A percentile compares a stretch with the other conserved stretches of the same genome.
Evolutionary conservation across 73 alveolate genomes (phyloP).

Genomic region (Symbiodinium natans): DNA sequence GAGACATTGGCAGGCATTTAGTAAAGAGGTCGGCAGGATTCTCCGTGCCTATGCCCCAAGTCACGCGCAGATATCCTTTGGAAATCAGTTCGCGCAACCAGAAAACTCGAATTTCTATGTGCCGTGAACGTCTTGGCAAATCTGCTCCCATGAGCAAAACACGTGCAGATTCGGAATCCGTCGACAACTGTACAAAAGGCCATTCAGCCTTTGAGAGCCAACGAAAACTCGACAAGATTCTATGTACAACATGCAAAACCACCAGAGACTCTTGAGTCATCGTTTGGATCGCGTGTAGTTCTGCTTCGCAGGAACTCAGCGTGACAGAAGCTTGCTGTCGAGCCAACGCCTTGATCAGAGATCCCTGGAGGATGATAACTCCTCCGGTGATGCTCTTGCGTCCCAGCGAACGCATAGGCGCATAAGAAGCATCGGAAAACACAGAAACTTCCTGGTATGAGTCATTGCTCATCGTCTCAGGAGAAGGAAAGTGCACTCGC

Average conservation of each 20-base stretch:
- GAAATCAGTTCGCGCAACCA: not conserved
- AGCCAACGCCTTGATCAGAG: not conserved
- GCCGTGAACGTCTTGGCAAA: not conserved
- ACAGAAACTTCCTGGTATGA: not conserved
- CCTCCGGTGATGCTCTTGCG: not conserved
- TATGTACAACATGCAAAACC: not conserved
- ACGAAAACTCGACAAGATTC: not conserved
- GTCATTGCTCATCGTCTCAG: not conserved
- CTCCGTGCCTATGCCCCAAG: not conserved
- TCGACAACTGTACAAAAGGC: not conserved
- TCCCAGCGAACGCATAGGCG: not conserved
- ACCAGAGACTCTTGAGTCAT: conserved; percentile 24
- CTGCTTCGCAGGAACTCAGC: conserved; percentile 5
- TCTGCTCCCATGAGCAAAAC: not conserved
- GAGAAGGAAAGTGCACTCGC: not conserved
- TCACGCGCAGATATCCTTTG: not conserved
- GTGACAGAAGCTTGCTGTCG: not conserved
- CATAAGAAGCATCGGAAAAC: not conserved
- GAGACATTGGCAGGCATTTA: not conserved
- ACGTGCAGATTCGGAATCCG: not conserved
- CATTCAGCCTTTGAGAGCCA: not conserved
- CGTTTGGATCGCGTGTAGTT: not conserved
- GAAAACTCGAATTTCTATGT: not conserved
- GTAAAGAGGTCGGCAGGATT: conserved; percentile 13
- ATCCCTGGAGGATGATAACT: not conserved